Conservation (phyloP, 2,329 filamentous ascomycete genomes). For the Stemphylium vesicarium region DNA sequence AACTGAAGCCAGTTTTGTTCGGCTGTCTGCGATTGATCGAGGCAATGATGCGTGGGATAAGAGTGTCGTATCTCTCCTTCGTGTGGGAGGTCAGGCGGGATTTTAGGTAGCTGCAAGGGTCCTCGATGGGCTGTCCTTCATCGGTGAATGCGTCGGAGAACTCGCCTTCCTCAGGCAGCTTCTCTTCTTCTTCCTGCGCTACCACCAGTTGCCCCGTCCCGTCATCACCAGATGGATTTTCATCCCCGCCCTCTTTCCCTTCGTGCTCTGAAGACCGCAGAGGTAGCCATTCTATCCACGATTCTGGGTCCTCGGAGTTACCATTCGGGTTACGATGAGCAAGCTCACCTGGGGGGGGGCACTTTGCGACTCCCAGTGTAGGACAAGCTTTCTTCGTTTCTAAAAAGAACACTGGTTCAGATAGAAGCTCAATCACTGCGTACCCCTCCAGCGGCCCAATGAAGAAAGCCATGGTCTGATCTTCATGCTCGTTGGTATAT, state of each 20-base stretch:
- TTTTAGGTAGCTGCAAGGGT: background rate
- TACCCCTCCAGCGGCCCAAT: constrained; percentile 29
- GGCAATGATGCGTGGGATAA: constrained; percentile 13
- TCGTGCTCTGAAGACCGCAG: background rate
- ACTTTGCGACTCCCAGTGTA: background rate
- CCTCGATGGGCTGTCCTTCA: background rate
- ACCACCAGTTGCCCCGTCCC: no score
- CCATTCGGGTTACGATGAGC: constrained; percentile 4
- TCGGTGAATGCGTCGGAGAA: constrained; percentile 9
- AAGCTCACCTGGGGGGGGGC: background rate
- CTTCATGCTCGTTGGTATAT: constrained; percentile 12
- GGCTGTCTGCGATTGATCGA: constrained; percentile 13
- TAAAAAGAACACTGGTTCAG: constrained; percentile 31
- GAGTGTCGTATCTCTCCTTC: background rate
- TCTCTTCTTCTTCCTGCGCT: background rate
- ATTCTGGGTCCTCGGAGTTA: background rate
- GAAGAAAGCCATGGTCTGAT: constrained; percentile 1
- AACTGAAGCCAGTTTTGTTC: constrained; percentile 10
- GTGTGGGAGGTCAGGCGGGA: background rate
- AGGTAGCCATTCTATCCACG: background rate
- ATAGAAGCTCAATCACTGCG: constrained; percentile 28
- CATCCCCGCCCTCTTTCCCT: no score
- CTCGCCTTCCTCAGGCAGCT: background rate
- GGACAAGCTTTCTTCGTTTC: constrained; percentile 10
- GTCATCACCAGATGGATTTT: no score